Conservation (phyloP, 1,284 basidiomycete genomes). For the Ceratobasidium papillatum region DNA sequence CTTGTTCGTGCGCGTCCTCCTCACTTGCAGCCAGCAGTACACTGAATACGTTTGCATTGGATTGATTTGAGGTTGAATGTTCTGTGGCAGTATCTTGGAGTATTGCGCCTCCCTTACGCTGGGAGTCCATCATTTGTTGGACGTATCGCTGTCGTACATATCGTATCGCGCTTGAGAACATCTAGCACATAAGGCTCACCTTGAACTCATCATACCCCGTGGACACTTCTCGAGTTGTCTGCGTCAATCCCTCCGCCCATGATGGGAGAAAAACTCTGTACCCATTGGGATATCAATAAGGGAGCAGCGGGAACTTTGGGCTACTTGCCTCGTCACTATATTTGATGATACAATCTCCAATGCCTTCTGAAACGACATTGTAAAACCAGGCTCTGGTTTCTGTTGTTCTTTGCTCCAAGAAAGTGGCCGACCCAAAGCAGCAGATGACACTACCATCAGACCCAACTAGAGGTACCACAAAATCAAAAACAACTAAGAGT, state of each 20-base stretch:
- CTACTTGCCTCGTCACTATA: not conserved
- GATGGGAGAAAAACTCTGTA: not conserved
- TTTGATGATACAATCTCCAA: not conserved
- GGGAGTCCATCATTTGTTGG: constrained; percentile 5
- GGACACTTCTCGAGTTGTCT: not conserved
- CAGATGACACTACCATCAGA: constrained; percentile 5
- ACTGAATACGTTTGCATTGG: not conserved
- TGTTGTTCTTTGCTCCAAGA: not conserved
- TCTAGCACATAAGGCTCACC: not conserved
- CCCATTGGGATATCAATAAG: not conserved
- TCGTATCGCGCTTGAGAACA: not conserved
- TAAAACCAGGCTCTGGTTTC: not conserved
- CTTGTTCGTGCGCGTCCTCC: not conserved
- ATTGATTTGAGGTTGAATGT: not conserved
- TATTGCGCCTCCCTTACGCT: not conserved
- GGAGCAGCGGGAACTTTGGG: not conserved
- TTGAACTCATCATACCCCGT: constrained; percentile 6
- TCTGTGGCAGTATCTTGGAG: not conserved
- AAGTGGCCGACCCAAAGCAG: not conserved
- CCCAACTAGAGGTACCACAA: constrained; percentile 1
- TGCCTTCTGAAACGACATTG: constrained; percentile 6
- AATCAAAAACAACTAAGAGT: not conserved
- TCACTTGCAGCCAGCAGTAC: constrained; percentile 4
- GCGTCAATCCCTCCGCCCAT: not conserved
- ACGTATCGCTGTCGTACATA: not conserved